Evolutionary conservation across 2,329 filamentous ascomycete genomes (phyloP), one percentile per base, ranked within the genome.

Genomic region (Colletotrichum sp.): DNA sequence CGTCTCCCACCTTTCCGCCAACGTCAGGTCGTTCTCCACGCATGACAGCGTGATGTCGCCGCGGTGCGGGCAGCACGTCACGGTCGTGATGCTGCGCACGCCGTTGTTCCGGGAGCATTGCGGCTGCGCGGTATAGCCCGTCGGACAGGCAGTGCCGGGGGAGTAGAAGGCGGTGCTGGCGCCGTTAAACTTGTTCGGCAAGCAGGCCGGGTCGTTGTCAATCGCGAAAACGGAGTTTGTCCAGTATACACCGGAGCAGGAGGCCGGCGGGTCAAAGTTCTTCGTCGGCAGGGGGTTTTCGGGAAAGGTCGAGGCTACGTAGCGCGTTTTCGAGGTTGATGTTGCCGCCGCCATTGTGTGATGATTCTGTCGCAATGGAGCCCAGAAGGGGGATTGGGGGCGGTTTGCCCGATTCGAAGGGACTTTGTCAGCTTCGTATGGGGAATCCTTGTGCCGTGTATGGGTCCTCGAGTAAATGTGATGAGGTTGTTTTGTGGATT

Each of bases 71-170:
- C 80, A 82, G 63, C 80, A 81, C 4, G 80, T 81, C 8, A 82
- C 78, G 4, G 81, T 82, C 12, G 79, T 81, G 67, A 82, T 76
- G 55, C 75, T 77, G n/a, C 64, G 67, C 15, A 80, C 78, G 13
- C 78, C 78, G 3, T 67, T 71, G 60, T 75, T 79, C 28, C 80
- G 78, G 18, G 80, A 80, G 76, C 83, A 84, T 36, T 81, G 77
- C 12, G 71, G 71, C 59, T 80, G 80, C 3, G 80, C 80, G 15
- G 66, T 77, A 59, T 77, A 77, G 26, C 75, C 75, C 7, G 75
- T 74, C 48, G 75, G 75, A 5, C 75, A 77, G 10, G 64, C 61
- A 16, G 43, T 66, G 5, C 75, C 75, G 3, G 75, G 75, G 16
- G 67, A 59, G 69, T 79, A 81, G 63, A 77, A 79, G 3, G 74